A percentile compares a stretch with the other conserved stretches of the same genome.
Evolutionary conservation across 495 filamentous ascomycete species (phyloP).

Genomic region (Bombardia bombarda): DNA sequence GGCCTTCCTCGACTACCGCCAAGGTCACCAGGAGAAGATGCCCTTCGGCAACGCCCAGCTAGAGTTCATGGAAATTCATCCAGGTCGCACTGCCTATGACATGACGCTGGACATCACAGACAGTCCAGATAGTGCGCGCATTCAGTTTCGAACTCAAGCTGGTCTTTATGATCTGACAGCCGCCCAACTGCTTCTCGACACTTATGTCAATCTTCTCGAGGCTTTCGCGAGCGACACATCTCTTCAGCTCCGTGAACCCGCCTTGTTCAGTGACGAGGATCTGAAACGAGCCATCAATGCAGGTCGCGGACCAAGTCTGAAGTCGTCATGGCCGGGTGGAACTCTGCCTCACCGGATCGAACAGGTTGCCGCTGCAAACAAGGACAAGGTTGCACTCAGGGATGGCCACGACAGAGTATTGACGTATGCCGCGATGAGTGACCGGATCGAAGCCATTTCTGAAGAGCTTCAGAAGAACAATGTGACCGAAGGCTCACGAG

Average conservation of each 20-base stretch:
- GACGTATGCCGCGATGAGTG: conserved; percentile 5
- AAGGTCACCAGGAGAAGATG: conserved; percentile 7
- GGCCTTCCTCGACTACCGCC: conserved; percentile 28
- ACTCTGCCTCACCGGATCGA: too few species aligned
- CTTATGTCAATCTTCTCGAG: conserved; percentile 12
- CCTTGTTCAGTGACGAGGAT: too few species aligned
- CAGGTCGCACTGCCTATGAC: conserved; percentile 13
- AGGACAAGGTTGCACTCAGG: too few species aligned
- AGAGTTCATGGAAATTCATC: not conserved
- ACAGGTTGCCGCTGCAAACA: too few species aligned
- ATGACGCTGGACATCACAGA: conserved; percentile 13
- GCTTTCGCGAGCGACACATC: too few species aligned
- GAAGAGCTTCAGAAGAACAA: not conserved
- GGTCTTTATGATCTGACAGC: not conserved
- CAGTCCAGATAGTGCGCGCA: too few species aligned
- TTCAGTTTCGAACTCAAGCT: conserved; percentile 13
- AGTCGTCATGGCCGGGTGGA: too few species aligned
- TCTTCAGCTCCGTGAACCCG: too few species aligned
- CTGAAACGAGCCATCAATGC: too few species aligned
- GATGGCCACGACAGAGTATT: too few species aligned
- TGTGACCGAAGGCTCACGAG: conserved; percentile 4
- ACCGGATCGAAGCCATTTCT: conserved; percentile 9
- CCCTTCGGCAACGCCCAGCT: not conserved
- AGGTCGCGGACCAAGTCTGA: too few species aligned
- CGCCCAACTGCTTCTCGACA: too few species aligned